Base-by-base conservation (phyloP, 2,329 filamentous ascomycete genomes). In the Colletotrichum theobromicola region DNA sequence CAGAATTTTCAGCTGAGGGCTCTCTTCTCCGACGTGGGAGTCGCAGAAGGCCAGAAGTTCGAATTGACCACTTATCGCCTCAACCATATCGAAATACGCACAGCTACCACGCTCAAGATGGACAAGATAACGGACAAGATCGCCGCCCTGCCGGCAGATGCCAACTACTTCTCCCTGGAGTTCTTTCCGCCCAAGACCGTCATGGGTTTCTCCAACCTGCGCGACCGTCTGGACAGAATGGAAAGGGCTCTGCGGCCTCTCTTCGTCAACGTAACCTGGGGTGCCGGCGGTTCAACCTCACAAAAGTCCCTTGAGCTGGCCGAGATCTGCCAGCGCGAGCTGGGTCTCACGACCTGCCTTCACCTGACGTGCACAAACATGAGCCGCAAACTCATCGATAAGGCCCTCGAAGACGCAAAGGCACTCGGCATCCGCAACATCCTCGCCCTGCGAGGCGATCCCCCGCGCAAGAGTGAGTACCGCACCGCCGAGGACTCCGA, bases 291-390 rank as follows among this genome's bases (percentile, higher is more conserved):
- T 67, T 97, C 94, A 77, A 99, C 97, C 0, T 93, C 95, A 6
- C 90, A 91, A 72, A 98, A 98, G 86, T 98, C 95, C 35, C 91
- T 99, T 75, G 95, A 98, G 84, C 90, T 99, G 76, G 97, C 97
- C 60, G 96, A 98, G 86, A 91, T 98, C 80, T 98, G 96, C 84
- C 97, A 98, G 87, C 90, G 95, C 76, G 95, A 98, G 85, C 86
- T 98, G 70, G 94, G 94, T 74, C 89, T 99, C 74, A 98, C 97
- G 55, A 99, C 97, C 75, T 98, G 97, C 83, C 88, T 99, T 77
- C 97, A 99, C 83, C 88, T 99, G 78, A 99, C 97, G 4, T 99
- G 97, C 85, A 99, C 97, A 70, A 98, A 99, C 84, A 98, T 98
- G 96, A 97, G 94, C 82, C 91, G 93, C 78, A 90, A 90, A 65